phyloP scores from a whole-genome alignment of 1,139 yeast species.

The Sugiyamaella xylanicola region DNA sequence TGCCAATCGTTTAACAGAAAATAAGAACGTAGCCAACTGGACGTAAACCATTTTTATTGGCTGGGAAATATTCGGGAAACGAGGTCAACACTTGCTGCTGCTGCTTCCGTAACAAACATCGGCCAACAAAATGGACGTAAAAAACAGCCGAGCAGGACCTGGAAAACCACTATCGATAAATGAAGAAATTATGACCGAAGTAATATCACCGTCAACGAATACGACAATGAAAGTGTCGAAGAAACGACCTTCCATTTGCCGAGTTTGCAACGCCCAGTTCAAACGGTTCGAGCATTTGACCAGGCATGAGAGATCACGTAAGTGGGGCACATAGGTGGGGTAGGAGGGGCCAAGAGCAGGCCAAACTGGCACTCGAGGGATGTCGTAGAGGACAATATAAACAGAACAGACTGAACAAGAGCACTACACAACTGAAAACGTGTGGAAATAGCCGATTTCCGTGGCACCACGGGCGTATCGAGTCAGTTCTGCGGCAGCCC shows the following conservation, averaged over 20 bases:
- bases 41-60: no score
- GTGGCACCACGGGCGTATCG: no score
- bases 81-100: no score
- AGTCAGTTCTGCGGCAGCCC: neutral
- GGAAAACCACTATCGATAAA: neutral
- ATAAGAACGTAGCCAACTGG: neutral
- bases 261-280: conserved; percentile 15
- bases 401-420: no score
- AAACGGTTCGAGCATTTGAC: conserved; percentile 15
- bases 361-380: no score
- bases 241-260: conserved; percentile 11
- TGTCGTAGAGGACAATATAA: no score
- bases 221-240: conserved; percentile 1
- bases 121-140: neutral
- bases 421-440: no score
- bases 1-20: neutral
- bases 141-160: neutral
- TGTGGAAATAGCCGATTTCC: no score
- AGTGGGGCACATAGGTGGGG: conserved; percentile 12
- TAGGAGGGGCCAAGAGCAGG: neutral
- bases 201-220: neutral
- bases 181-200: neutral
- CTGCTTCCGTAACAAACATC: no score
- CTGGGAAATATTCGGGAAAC: no score
- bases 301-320: conserved; percentile 16